Base-by-base conservation (phyloP, 139 green algal species). In the Diplosphaera chodatii region DNA sequence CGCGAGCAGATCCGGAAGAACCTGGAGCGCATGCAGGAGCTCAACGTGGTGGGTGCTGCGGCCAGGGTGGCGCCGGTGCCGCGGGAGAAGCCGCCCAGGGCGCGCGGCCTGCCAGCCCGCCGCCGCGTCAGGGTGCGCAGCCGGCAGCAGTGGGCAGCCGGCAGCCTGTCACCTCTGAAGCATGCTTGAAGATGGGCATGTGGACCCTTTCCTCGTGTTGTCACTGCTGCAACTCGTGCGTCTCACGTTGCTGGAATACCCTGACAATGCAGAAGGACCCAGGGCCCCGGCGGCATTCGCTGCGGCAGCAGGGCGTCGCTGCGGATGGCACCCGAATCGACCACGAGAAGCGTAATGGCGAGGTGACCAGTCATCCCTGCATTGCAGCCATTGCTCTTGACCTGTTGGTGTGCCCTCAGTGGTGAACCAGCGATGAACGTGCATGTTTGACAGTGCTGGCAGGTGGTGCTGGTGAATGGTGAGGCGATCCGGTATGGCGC, bases 1-100 rank as follows among this genome's bases (percentile, higher is more conserved):
- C 31, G 41, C 21, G 76, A 81, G 40, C 80, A 74, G 15, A 86
- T 87, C 32, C 28, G 34, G 15, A 48, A 71, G n/a, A 87, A 87
- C 77, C 37, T 64, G 6, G 79, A 81, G 73, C 73, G 80, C 29
- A 74, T 87, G 70, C 55, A 67, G 40, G 71, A 70, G 16, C 72
- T 87, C 21, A 55, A 84, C 20, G 40, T 87, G 25, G 71, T 71
- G 1, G 73, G 34, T 18, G 34, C 83, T 41, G 81, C 74, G 2
- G 63, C 73, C n/a, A 66, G 40, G 25, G 29, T 59, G 48, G 48
- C 48, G 18, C 63, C 82, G 27, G 27, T 66, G 25, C 63, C 48
- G 3, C n/a, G 56, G 23, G 30, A 40, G 31, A 63, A 65, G 56
- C 55, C 55, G 15, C 64, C 65, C 41, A 65, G 27, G 41, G 30